Evolutionary conservation across 345 rosid species (phyloP), one percentile per base, ranked within the genome.

Genomic region (Erodium maritimum): DNA sequence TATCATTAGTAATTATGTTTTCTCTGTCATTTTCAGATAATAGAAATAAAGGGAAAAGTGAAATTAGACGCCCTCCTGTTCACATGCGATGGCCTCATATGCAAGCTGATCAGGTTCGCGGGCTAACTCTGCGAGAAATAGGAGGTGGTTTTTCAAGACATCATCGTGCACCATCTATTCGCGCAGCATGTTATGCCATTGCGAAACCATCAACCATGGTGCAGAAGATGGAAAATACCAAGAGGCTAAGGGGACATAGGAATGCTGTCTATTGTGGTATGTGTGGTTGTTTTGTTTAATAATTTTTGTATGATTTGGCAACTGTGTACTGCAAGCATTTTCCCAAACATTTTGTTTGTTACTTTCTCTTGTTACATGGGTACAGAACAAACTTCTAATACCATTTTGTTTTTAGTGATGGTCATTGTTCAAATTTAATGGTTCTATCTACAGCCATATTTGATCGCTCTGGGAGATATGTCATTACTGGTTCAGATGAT

Each of bases 221-320:
- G 64, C 95, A 85, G 70, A 90, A 80, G 79, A 90, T 94, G 99
- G 96, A 85, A 70, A 94, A 90, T 61, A 76, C 82, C 61, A 94
- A 90, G 85, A 84, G 81, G 76, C 60, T 94, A 56, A 80, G 96
- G 29, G 99, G 99, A 57, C 99, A 90, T 72, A 76, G 99, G 59
- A 90, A 87, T 73, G 95, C 99, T 65, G 99, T 90, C 66, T 94
- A 94, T 75, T 94, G 99, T 71, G 99, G 99, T 94, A 85, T 64
- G 75, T 10, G 46, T 64, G 72, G 55, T 34, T 17, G 60, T 60
- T 48, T 42, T 42, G 12, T 12, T 42, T 12, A 42, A n/a, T n/a
- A n/a, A n/a, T n/a, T 42, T 42, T 42, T 10, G 12, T 42, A 10
- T 42, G 14, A 16, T 42, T 42, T 42, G 48, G 17, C 8, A 42